Conservation (phyloP, 257 asterid genomes). For the Nicotiana attenuata region DNA sequence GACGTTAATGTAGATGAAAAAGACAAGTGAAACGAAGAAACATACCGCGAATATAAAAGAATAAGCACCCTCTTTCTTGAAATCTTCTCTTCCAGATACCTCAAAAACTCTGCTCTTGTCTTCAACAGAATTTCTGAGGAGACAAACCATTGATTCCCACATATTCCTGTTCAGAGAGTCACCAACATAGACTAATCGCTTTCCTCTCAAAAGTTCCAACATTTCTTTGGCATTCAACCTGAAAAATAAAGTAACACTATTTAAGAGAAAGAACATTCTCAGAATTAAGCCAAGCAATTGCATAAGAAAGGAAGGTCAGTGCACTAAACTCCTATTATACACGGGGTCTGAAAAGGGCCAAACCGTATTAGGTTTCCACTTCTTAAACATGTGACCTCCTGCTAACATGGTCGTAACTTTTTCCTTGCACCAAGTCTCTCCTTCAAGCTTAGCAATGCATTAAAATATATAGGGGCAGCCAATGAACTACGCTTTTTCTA, state of each 20-base stretch:
- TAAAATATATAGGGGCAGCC: too few relatives aligned
- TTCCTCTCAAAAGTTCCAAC: constrained; percentile 74
- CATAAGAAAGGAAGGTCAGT: too few relatives aligned
- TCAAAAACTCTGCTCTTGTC: constrained; percentile 74
- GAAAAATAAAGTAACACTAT: background rate
- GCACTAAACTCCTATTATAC: too few relatives aligned
- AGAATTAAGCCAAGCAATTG: background rate
- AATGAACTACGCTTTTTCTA: too few relatives aligned
- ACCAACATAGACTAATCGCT: constrained; percentile 76
- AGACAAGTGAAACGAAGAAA: background rate
- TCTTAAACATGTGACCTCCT: too few relatives aligned
- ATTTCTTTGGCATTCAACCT: constrained; percentile 82
- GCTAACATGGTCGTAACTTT: accelerated
- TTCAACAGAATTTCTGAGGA: constrained; percentile 60
- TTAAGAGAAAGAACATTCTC: background rate
- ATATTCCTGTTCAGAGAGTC: constrained; percentile 92
- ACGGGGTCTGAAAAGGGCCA: too few relatives aligned
- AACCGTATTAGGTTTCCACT: too few relatives aligned
- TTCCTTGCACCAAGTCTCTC: too few relatives aligned
- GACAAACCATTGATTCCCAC: constrained; percentile 97
- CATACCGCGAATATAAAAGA: constrained; percentile 85
- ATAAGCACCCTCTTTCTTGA: constrained; percentile 83
- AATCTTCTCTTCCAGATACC: constrained; percentile 79
- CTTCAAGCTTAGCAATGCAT: too few relatives aligned
- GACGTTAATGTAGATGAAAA: background rate